phyloP scores from a whole-genome alignment of 2,329 filamentous ascomycete genomes.

The Fusarium sp. region DNA sequence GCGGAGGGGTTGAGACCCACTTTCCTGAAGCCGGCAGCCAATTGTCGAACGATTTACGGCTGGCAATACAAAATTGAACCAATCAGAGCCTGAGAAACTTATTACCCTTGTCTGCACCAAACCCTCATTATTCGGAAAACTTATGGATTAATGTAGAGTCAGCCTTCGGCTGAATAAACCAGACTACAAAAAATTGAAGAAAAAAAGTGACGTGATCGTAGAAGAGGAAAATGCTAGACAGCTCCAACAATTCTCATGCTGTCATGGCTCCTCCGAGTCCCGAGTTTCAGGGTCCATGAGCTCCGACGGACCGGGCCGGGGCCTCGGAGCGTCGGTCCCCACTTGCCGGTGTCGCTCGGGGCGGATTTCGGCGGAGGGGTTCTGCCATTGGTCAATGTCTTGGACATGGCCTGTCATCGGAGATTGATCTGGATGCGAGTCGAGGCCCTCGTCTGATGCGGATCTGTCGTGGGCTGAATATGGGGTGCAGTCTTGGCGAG shows the following conservation, averaged over 20 bases:
- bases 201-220: slow-evolving; percentile 1
- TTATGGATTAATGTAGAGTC: too few relatives aligned
- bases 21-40: too few relatives aligned
- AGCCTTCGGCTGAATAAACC: too few relatives aligned
- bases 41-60: too few relatives aligned
- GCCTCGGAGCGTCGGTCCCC: slow-evolving; percentile 18
- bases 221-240: slow-evolving; percentile 9
- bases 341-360: slow-evolving; percentile 25
- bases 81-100: too few relatives aligned
- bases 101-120: too few relatives aligned
- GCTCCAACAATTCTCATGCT: background rate
- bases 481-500: background rate
- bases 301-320: slow-evolving; percentile 15
- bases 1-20: too few relatives aligned
- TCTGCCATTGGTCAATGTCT: slow-evolving; percentile 21
- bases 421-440: slow-evolving; percentile 2
- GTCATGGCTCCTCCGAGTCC: slow-evolving; percentile 26
- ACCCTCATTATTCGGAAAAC: too few relatives aligned
- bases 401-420: background rate
- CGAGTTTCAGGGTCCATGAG: slow-evolving; percentile 25
- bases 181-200: background rate
- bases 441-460: background rate
- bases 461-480: background rate
- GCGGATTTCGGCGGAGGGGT: slow-evolving; percentile 25
- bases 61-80: too few relatives aligned